A percentile compares a stretch with the other conserved stretches of the same genome.
Evolutionary conservation across 2,329 filamentous ascomycete species (phyloP).

Genomic region (Colletotrichum echinochloae): DNA sequence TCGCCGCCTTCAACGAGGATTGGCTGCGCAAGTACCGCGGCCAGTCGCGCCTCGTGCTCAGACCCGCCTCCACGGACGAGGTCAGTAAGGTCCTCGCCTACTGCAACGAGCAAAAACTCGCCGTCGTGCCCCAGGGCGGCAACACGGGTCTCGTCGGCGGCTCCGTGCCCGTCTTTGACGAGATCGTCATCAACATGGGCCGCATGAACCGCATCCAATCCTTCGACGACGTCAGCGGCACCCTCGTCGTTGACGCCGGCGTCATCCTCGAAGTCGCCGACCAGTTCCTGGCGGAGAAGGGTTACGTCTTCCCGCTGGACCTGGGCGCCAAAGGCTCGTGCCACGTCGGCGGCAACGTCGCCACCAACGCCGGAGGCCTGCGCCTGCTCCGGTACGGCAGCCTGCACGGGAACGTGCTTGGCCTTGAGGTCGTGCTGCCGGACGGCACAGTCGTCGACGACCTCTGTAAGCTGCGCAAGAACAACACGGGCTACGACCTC

Average conservation of each 20-base stretch:
- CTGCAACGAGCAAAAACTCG: constrained; percentile 92
- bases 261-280: constrained; percentile 92
- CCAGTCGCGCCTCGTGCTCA: constrained; percentile 87
- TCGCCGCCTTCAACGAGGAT: constrained; percentile 94
- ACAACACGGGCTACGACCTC: constrained; percentile 98
- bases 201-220: constrained; percentile 92
- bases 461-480: constrained; percentile 89
- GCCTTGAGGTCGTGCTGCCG: constrained; percentile 91
- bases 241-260: constrained; percentile 90
- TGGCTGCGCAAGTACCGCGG: constrained; percentile 99
- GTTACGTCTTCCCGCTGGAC: constrained; percentile 94
- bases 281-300: constrained; percentile 82
- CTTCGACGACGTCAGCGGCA: constrained; percentile 93
- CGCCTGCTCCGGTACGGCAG: constrained; percentile 92
- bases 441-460: constrained; percentile 94
- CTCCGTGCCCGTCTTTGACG: constrained; percentile 96
- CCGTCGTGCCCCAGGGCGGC: constrained; percentile 95
- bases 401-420: constrained; percentile 91
- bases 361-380: constrained; percentile 94
- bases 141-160: constrained; percentile 97
- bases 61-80: constrained; percentile 85
- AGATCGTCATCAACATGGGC: constrained; percentile 91
- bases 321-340: constrained; percentile 98
- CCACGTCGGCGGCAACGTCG: constrained; percentile 94
- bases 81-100: constrained; percentile 92